A percentile compares a stretch with the other conserved stretches of the same genome.
Conservation (phyloP, 2,329 filamentous ascomycete genomes). For the Monosporascus sp. region DNA sequence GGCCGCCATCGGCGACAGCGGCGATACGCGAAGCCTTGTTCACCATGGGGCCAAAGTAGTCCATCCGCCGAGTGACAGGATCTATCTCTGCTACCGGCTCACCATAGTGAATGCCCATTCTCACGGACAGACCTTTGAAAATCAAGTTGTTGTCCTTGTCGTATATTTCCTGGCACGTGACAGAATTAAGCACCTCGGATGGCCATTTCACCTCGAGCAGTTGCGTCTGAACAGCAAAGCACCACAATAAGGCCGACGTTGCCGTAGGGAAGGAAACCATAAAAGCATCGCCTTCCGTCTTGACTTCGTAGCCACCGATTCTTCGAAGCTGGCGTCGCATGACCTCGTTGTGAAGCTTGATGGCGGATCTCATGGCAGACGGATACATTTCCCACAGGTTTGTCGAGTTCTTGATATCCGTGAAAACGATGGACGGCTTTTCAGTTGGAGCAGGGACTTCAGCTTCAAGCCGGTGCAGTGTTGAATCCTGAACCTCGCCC, state of each 20-base stretch:
- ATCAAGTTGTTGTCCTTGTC: constrained; percentile 86
- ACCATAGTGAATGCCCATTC: constrained; percentile 97
- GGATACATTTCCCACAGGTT: constrained; percentile 93
- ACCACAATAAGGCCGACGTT: constrained; percentile 91
- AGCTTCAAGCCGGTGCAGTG: constrained; percentile 76
- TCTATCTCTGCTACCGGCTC: constrained; percentile 92
- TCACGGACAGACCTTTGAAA: constrained; percentile 88
- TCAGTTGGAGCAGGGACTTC: constrained; percentile 90
- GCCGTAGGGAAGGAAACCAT: constrained; percentile 98
- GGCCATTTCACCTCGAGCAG: constrained; percentile 91
- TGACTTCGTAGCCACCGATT: constrained; percentile 96
- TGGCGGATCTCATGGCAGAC: constrained; percentile 91
- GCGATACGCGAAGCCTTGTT: constrained; percentile 95
- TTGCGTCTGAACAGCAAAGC: constrained; percentile 85
- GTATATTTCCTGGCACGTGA: constrained; percentile 74
- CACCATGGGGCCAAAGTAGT: constrained; percentile 99
- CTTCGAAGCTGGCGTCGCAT: constrained; percentile 90
- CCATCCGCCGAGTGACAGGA: constrained; percentile 95
- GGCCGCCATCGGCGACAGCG: constrained; percentile 88
- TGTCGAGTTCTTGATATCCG: constrained; percentile 98
- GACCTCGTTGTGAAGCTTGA: constrained; percentile 94
- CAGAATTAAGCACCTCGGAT: constrained; percentile 80
- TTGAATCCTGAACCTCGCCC: constrained; percentile 71
- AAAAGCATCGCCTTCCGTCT: constrained; percentile 98
- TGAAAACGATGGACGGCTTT: constrained; percentile 91